Evolutionary conservation across 2,329 filamentous ascomycete species (phyloP), one percentile per base, ranked within the genome.

Genomic region (Verticillium longisporum): DNA sequence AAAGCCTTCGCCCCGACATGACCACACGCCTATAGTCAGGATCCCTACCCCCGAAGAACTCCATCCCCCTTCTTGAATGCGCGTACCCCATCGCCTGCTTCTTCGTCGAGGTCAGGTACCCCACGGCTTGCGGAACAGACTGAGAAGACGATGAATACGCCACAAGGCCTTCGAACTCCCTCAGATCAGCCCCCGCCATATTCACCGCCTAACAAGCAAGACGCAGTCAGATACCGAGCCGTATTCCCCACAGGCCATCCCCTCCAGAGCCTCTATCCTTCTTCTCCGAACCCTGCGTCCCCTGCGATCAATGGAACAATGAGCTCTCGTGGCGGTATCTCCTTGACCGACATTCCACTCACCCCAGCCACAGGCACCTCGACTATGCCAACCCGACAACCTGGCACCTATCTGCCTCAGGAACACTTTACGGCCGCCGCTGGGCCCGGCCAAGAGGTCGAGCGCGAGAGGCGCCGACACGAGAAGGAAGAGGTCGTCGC

Each of bases 401-500:
- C 73, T 1, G 81, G 80, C 34, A 77, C 81, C 0, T 82, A 74
- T 60, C 67, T 77, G n/a, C 75, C 77, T 1, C 75, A 73, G 11
- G 78, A 77, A 58, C 79, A 80, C 64, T 78, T 76, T 26, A 71
- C 71, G 56, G 70, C 72, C 13, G 75, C 77, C 4, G 67, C 71
- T 36, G 80, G 75, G 45, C 73, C 70, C 37, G 73, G 72, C 34
- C 75, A 80, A 61, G 80, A 73, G 66, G 74, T 72, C 61, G 88
- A 82, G 70, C 78, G 77, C 54, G 78, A 77, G 68, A 81, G 80
- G 61, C 80, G 78, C 63, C 83, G 79, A 21, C 80, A 83, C 61
- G 87, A 91, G 70, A 88, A 88, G 62, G 87, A 91, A 71, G 88
- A 91, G 50, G 78, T 78, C 2, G 67, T 82, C 18, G 85, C 83